A percentile compares a stretch with the other conserved stretches of the same genome.
Conservation (phyloP, 75 land plant species). For the Cunninghamia lanceolata region DNA sequence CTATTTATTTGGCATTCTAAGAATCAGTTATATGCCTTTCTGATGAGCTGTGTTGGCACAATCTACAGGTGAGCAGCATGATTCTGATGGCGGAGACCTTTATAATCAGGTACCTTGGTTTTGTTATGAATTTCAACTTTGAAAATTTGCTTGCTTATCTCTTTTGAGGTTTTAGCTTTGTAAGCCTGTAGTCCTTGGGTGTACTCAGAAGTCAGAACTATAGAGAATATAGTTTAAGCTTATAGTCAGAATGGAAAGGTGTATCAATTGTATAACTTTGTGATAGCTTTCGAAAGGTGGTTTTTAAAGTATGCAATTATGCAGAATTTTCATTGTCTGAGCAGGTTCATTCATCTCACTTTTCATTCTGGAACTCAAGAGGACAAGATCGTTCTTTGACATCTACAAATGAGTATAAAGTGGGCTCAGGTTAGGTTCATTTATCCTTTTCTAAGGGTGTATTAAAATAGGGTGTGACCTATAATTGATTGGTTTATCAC, state of each 20-base stretch:
- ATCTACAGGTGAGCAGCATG: neutral
- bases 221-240: neutral
- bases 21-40: neutral
- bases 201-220: neutral
- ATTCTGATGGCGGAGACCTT: neutral
- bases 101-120: neutral
- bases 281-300: neutral
- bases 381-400: slow-evolving; percentile 10
- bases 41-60: slow-evolving; percentile 1
- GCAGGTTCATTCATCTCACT: slow-evolving; percentile 11
- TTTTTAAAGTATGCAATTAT: slow-evolving; percentile 1
- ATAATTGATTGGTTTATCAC: neutral
- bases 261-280: neutral
- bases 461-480: neutral
- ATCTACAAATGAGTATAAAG: neutral
- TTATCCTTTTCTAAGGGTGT: neutral
- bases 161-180: neutral
- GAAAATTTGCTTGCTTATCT: neutral
- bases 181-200: neutral
- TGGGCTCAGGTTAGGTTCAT: slow-evolving; percentile 6
- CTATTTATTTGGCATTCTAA: neutral
- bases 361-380: slow-evolving; percentile 13
- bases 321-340: neutral
- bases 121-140: neutral
- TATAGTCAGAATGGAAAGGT: neutral